These are phyloP conservation scores for Botrytis porri DNA, from an alignment of 2,329 filamentous ascomycete species.

Conservation along the genomic window DNA sequence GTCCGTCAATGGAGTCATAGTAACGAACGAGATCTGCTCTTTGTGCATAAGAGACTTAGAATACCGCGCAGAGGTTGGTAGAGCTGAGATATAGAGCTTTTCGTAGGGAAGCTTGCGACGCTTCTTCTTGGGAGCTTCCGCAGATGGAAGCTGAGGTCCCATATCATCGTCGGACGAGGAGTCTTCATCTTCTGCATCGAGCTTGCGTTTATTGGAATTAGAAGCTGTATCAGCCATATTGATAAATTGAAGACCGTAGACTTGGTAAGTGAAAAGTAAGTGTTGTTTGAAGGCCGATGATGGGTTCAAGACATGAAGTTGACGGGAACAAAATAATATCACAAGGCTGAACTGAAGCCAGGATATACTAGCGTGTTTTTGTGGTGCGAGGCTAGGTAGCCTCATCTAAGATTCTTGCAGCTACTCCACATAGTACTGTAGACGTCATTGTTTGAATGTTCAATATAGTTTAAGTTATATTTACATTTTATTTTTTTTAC, in stretches of 20 bases:
- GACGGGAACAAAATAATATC: constrained; percentile 6
- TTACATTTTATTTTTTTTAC: too few relatives aligned
- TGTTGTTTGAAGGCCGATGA: neutral
- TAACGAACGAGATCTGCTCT: constrained; percentile 85
- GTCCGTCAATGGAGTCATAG: constrained; percentile 85
- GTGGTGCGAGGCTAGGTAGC: neutral
- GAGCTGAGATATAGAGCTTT: constrained; percentile 87
- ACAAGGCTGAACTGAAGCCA: constrained; percentile 17
- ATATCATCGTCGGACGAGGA: constrained; percentile 85
- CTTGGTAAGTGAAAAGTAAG: neutral
- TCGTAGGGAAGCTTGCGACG: constrained; percentile 87
- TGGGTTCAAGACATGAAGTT: neutral
- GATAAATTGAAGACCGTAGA: neutral
- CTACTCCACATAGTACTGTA: neutral
- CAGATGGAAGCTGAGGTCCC: constrained; percentile 83
- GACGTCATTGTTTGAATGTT: neutral
- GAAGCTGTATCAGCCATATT: constrained; percentile 40
- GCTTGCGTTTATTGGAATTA: constrained; percentile 52
- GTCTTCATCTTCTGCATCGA: constrained; percentile 30
- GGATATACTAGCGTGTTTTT: neutral
- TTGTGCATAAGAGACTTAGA: constrained; percentile 98
- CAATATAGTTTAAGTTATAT: too few relatives aligned
- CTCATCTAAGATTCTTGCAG: neutral
- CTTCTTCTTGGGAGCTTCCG: constrained; percentile 82
- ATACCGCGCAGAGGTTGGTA: constrained; percentile 79